A percentile compares a stretch with the other conserved stretches of the same genome.
These are phyloP conservation scores for Epichloe gansuensis DNA, from an alignment of 2,329 filamentous ascomycete genomes.

Conservation along the genomic window DNA sequence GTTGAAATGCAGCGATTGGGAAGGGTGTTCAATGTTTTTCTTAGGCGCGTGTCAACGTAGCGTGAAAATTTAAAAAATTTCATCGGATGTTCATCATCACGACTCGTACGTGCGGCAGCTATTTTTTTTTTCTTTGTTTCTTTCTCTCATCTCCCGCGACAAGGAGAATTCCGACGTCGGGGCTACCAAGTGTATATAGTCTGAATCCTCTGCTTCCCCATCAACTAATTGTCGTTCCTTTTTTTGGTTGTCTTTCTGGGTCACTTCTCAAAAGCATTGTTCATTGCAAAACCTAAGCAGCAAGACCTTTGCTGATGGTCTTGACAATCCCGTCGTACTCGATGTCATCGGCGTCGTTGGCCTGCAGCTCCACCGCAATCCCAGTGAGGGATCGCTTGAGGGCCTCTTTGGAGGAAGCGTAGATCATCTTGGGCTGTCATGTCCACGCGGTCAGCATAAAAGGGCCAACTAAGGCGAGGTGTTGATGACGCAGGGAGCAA, in stretches of 20 bases:
- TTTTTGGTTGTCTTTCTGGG: not conserved
- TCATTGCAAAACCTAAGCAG: slow-evolving; percentile 24
- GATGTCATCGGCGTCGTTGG: slow-evolving; percentile 73
- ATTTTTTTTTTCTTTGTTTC: not conserved
- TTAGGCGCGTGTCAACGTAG: not conserved
- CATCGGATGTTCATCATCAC: not conserved
- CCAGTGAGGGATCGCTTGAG: slow-evolving; percentile 69
- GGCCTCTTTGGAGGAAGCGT: slow-evolving; percentile 78
- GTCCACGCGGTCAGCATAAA: not conserved
- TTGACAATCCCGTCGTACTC: slow-evolving; percentile 61
- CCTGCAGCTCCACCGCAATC: slow-evolving; percentile 65
- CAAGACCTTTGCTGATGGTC: slow-evolving; percentile 50
- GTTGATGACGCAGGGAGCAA: too few species aligned
- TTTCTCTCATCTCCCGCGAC: not conserved
- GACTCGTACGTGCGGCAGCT: not conserved
- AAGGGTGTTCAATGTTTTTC: not conserved
- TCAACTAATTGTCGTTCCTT: not conserved
- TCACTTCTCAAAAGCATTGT: not conserved
- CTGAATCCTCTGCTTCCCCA: not conserved
- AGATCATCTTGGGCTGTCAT: slow-evolving; percentile 70
- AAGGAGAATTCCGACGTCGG: slow-evolving; percentile 1
- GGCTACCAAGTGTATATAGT: slow-evolving; percentile 3
- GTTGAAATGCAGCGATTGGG: not conserved
- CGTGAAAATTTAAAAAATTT: not conserved
- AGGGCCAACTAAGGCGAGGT: slow-evolving; percentile 4